Base-by-base conservation (phyloP, 352 stramenopile species). In the Phytophthora meadii region DNA sequence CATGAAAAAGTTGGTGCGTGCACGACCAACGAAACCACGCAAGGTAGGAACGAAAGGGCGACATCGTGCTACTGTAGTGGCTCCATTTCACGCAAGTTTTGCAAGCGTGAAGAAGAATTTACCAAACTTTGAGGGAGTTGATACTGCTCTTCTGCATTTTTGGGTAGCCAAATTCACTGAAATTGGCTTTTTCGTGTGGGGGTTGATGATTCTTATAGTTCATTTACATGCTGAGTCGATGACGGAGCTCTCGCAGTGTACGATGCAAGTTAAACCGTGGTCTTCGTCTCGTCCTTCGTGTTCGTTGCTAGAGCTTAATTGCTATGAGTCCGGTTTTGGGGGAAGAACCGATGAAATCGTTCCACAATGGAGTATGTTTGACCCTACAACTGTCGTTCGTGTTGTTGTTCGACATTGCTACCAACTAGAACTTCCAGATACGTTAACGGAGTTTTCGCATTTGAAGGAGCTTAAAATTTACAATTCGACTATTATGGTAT, bases 241-340 rank as follows among this genome's bases (percentile, higher is more conserved):
- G 11, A 0, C 61, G 0, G 34, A 67, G 1, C 45, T 72, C 0
- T 9, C 32, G 2, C 44, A 77, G 28, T 84, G 74, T 11, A 55
- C 34, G 1, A 62, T 86, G 48, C 76, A 82, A 34, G 54, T 80
- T 0, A 68, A 68, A 8, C 72, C 81, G 1, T 89, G 81, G 76
- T 57, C 56, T 14, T 64, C 61, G 0, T 39, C 49, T 10, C 56
- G 73, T 10, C 54, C 74, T 5, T 68, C 70, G 1, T 89, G 81
- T 17, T 73, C 67, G 9, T 72, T 83, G 15, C 39, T 89, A n/a
- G 39, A 70, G 12, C 63, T 83, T 3, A 64, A 77, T 22, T 87
- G 77, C 27, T n/a, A 45, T 12, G 1, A 60, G 68, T 52, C 30
- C 54, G n/a, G 54, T 46, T 28, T 58, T 17, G 19, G 17, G 15